Base-by-base conservation (phyloP, 306 rosid genomes). In the Leucaena leucocephala region DNA sequence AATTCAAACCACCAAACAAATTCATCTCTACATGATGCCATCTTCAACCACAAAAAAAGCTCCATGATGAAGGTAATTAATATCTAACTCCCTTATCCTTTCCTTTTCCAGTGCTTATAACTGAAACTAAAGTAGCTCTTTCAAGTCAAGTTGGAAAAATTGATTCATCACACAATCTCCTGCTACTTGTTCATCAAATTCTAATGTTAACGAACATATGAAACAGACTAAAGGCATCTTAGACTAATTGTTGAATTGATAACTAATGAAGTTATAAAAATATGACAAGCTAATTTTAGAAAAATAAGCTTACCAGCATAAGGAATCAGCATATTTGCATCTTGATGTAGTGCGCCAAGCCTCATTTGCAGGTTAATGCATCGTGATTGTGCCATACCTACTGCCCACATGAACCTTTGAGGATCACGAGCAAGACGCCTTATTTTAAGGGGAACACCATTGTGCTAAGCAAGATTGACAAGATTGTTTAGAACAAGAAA, bases 381-480 rank as follows among this genome's bases (percentile, higher is more conserved):
- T 67, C 98, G 92, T 79, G 97, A 90, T 82, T 92, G 97, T 78
- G 91, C 98, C 76, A 91, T 91, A 79, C 97, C 79, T 55, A 91
- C 82, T 13, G 97, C 98, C 98, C 98, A 95, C 81, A 84, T 83
- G 88, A 95, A 95, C 81, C 97, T 87, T 84, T 84, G 90, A 63
- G 90, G 88, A 75, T 92, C 90, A 61, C 74, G 90, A 77, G 96
- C 98, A 80, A 95, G 98, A 77, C 98, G 95, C 80, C 82, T 95
- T 80, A 95, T 83, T 84, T 95, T 95, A 54, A 95, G 94, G 68
- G 97, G 98, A 76, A 81, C 96, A 78, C 78, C 90, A 65, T 67
- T 78, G 89, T 92, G 98, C 98, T 95, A 86, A 71, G 83, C 61
- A 27, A 82, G 72, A 27, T 84, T 66, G 50, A 76, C 43, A 74